phyloP scores from a whole-genome alignment of 495 filamentous ascomycete species.

The Terfezia claveryi region DNA sequence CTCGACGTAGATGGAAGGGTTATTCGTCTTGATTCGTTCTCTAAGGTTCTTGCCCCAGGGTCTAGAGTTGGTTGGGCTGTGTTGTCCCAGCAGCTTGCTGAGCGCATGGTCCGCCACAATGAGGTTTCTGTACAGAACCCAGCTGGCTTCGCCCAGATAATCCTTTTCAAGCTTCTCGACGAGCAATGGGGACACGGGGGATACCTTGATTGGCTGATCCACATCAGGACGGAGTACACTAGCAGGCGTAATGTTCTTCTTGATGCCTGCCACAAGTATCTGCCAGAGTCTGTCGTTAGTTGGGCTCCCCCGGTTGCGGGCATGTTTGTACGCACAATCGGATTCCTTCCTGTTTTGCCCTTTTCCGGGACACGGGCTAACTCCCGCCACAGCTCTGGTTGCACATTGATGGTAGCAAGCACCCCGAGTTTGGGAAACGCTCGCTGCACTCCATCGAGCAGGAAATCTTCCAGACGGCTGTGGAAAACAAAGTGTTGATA shows the following conservation, averaged over 20 bases:
- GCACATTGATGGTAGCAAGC: conserved; percentile 41
- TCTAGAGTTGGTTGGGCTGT: conserved; percentile 60
- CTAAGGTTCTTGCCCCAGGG: conserved; percentile 61
- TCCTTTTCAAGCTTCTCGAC: conserved; percentile 74
- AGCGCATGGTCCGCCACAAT: conserved; percentile 52
- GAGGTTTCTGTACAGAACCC: conserved; percentile 70
- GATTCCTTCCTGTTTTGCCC: neutral
- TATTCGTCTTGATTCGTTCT: conserved; percentile 57
- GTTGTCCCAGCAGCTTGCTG: conserved; percentile 59
- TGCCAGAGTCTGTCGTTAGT: conserved; percentile 56
- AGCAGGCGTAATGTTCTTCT: conserved; percentile 51
- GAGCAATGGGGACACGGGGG: conserved; percentile 89
- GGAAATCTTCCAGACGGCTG: conserved; percentile 51
- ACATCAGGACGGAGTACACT: conserved; percentile 67
- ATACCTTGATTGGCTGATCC: conserved; percentile 73
- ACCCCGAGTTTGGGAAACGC: conserved; percentile 40
- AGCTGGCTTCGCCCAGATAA: conserved; percentile 56
- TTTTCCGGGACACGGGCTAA: conserved; percentile 20
- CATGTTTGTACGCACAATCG: conserved; percentile 42
- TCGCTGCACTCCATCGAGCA: conserved; percentile 54
- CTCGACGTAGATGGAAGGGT: conserved; percentile 46
- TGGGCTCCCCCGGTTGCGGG: conserved; percentile 75
- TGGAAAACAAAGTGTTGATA: conserved; percentile 50
- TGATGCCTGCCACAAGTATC: conserved; percentile 56
- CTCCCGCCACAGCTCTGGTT: conserved; percentile 40